Evolutionary conservation across 148 eudicot genomes (phyloP).

Genomic region (Nepenthes gracilis): DNA sequence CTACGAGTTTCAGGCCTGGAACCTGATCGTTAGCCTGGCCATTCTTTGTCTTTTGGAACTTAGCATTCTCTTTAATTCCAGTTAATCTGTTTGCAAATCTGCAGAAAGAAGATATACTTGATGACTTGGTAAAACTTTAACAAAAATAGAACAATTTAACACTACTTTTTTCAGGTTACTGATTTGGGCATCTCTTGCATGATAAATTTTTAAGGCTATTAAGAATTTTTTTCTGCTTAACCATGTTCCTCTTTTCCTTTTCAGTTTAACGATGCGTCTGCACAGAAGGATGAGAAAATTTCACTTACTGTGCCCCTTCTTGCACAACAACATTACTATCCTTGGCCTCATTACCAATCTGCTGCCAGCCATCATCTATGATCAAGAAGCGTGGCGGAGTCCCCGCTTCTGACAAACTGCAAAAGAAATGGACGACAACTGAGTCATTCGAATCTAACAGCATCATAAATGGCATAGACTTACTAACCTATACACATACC

Average conservation of each 20-base stretch:
- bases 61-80: conserved; percentile 80
- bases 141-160: background rate
- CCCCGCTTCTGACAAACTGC: conserved; percentile 78
- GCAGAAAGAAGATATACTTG: conserved; percentile 3
- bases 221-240: no score
- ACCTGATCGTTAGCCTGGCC: conserved; percentile 31
- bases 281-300: background rate
- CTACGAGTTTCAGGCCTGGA: conserved; percentile 69
- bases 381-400: conserved; percentile 86
- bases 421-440: background rate
- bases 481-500: conserved; percentile 18
- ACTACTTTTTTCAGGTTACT: background rate
- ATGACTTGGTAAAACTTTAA: background rate
- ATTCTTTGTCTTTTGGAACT: conserved; percentile 70
- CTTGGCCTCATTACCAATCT: conserved; percentile 57
- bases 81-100: conserved; percentile 90
- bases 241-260: background rate
- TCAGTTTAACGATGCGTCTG: background rate
- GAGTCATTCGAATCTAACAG: background rate
- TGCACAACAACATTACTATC: conserved; percentile 49
- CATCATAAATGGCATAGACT: background rate
- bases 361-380: conserved; percentile 99
- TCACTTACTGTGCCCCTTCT: conserved; percentile 94
- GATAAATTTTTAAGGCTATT: no score
- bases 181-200: no score